A percentile compares a stretch with the other conserved stretches of the same genome.
Evolutionary conservation across 192 early-diverging fungal genomes (phyloP).

Genomic region (Coemansia sp.): DNA sequence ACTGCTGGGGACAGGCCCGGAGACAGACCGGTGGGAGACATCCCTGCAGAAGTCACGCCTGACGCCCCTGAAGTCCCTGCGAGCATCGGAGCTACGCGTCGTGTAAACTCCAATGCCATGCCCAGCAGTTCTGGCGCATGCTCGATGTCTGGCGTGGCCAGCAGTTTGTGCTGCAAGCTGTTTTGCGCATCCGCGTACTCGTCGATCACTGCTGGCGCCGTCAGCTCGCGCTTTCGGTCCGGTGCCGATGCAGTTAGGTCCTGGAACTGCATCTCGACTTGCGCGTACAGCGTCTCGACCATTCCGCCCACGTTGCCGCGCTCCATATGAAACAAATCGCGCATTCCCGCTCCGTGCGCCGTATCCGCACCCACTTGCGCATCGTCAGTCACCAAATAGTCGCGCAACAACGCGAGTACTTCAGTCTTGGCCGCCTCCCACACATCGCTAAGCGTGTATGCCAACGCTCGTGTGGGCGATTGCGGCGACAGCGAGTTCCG

Average conservation of each 20-base stretch:
- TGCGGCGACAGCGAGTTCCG: slow-evolving; percentile 30
- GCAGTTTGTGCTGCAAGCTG: slow-evolving; percentile 42
- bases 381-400: slow-evolving; percentile 48
- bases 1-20: slow-evolving; percentile 44
- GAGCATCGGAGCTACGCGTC: slow-evolving; percentile 33
- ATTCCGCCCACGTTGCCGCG: slow-evolving; percentile 25
- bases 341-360: slow-evolving; percentile 19
- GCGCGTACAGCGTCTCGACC: slow-evolving; percentile 45
- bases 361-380: slow-evolving; percentile 18
- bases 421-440: slow-evolving; percentile 54
- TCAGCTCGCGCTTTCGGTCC: slow-evolving; percentile 31
- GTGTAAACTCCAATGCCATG: slow-evolving; percentile 50
- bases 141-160: slow-evolving; percentile 50
- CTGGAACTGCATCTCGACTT: slow-evolving; percentile 46
- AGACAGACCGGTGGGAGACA: slow-evolving; percentile 6
- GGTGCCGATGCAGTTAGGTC: slow-evolving; percentile 30
- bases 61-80: background rate
- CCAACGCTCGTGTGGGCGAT: background rate
- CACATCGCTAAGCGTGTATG: slow-evolving; percentile 50
- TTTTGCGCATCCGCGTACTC: slow-evolving; percentile 49
- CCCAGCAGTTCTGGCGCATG: slow-evolving; percentile 52
- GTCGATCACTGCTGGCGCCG: slow-evolving; percentile 41
- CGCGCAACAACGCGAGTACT: slow-evolving; percentile 46
- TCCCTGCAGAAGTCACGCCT: background rate
- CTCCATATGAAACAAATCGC: slow-evolving; percentile 53